Evolutionary conservation across 1,284 basidiomycete genomes (phyloP).

Genomic region (Singerocomus rubriflavus): DNA sequence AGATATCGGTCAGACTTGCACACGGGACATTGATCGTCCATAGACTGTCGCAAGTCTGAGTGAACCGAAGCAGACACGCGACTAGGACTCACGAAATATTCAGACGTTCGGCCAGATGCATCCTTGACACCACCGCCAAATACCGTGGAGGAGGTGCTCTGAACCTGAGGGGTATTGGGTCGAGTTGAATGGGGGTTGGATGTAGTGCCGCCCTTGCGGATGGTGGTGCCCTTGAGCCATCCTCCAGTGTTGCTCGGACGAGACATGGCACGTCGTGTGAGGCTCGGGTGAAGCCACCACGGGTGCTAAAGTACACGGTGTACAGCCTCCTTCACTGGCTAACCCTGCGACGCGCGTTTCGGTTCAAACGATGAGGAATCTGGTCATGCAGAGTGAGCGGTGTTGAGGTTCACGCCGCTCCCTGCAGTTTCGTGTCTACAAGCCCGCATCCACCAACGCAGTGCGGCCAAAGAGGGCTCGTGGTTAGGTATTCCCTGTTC

Average conservation of each 20-base stretch:
- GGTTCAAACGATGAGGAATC: no score
- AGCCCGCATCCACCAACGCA: no score
- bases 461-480: constrained; percentile 7
- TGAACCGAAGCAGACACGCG: not conserved
- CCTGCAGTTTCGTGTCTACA: no score
- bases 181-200: constrained; percentile 48
- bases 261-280: constrained; percentile 20
- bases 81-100: constrained; percentile 62
- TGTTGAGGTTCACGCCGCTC: not conserved
- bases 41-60: constrained; percentile 52
- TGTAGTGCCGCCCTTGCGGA: constrained; percentile 60
- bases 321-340: no score
- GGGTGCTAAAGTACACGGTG: no score
- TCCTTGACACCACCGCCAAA: constrained; percentile 82
- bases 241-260: constrained; percentile 32
- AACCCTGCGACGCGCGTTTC: no score
- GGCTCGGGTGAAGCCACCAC: no score
- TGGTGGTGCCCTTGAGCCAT: constrained; percentile 70
- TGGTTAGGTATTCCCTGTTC: constrained; percentile 16
- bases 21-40: constrained; percentile 94
- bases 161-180: constrained; percentile 64
- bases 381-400: not conserved
- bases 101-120: constrained; percentile 71
- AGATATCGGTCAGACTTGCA: constrained; percentile 97
- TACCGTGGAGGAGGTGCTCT: constrained; percentile 65